These are phyloP conservation scores for Paratinospora sagittata DNA, from an alignment of 164 flowering plant genomes.

Conservation along the genomic window DNA sequence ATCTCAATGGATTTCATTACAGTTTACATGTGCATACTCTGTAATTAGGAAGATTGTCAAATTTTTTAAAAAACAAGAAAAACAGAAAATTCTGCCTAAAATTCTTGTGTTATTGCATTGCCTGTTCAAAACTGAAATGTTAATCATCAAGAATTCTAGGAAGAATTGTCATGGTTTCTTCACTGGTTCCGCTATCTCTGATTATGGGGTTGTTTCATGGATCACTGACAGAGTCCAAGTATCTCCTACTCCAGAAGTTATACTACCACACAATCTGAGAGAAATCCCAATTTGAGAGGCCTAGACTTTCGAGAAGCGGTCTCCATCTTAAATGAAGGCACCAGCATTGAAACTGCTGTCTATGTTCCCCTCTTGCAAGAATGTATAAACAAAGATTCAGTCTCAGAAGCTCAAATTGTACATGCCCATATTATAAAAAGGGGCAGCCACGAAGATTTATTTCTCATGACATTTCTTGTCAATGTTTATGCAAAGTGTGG, in stretches of 20 bases:
- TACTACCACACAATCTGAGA: conserved; percentile 20
- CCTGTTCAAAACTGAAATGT: too few relatives aligned
- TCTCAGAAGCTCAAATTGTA: conserved; percentile 34
- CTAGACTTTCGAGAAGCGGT: conserved; percentile 48
- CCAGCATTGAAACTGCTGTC: conserved; percentile 26
- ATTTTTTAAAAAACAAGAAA: too few relatives aligned
- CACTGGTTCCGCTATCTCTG: conserved; percentile 6
- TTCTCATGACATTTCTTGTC: conserved; percentile 46
- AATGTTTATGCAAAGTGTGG: conserved; percentile 78
- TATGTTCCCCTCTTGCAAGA: conserved; percentile 61
- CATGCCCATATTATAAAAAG: conserved; percentile 67
- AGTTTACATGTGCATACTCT: too few relatives aligned
- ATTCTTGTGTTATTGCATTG: too few relatives aligned
- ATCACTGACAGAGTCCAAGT: conserved; percentile 27
- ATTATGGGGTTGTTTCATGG: conserved; percentile 1
- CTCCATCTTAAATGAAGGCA: conserved; percentile 32
- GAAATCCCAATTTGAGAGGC: conserved; percentile 24
- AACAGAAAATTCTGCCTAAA: too few relatives aligned
- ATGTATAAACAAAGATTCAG: conserved; percentile 42
- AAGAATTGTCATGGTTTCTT: background rate
- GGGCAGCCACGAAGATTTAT: conserved; percentile 44
- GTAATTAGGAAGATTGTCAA: too few relatives aligned
- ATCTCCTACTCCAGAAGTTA: conserved; percentile 33
- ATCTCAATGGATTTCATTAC: too few relatives aligned
- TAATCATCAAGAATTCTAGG: background rate